Base-by-base conservation (phyloP, 345 rosid genomes). In the Melaleuca quinquenervia region DNA sequence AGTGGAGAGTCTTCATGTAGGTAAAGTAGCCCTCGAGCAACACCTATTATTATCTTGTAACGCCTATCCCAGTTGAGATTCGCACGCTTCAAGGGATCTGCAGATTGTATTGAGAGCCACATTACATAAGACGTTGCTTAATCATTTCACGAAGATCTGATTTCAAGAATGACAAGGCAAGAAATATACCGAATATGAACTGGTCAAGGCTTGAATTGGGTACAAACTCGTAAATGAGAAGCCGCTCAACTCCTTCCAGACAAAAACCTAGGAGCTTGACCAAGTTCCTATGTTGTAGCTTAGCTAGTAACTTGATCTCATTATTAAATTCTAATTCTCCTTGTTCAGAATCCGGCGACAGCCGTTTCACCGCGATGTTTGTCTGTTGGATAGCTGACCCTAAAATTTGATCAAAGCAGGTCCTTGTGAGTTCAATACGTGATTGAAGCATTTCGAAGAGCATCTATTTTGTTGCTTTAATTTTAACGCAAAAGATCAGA, bases 1-100 rank as follows among this genome's bases (percentile, higher is more conserved):
- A 89, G 85, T 3, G 91, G 76, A 52, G 92, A 92, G 27, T 92
- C 91, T 44, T 92, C 92, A 3, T 93, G 94, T 74, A 93, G 90
- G 85, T 92, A 93, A 7, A 91, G 85, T 82, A 93, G 84, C 4
- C 95, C 94, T 49, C 90, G 80, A 22, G 92, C 91, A 27, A 92
- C 88, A 52, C 93, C 94, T 27, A 62, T 84, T 0, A 93, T 87
- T 11, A 92, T 91, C 32, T 89, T 87, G 85, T 90, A 86, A 7
- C 91, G 90, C 22, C 7, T 90, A 64, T 86, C 87, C 92, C 93
- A 89, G 12, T 89, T 85, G 53, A 93, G 52, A 12, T 29, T 5
- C 13, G 6, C 32, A 7, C 85, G 83, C 83, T 86, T 91, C 3
- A 8, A 45, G 15, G 86, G 85, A 88, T 90, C 92, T 90, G 11